Evolutionary conservation across 768 basidiomycete genomes (phyloP), one percentile per base, ranked within the genome.

Genomic region (Rubroboletus pulcherrimus): DNA sequence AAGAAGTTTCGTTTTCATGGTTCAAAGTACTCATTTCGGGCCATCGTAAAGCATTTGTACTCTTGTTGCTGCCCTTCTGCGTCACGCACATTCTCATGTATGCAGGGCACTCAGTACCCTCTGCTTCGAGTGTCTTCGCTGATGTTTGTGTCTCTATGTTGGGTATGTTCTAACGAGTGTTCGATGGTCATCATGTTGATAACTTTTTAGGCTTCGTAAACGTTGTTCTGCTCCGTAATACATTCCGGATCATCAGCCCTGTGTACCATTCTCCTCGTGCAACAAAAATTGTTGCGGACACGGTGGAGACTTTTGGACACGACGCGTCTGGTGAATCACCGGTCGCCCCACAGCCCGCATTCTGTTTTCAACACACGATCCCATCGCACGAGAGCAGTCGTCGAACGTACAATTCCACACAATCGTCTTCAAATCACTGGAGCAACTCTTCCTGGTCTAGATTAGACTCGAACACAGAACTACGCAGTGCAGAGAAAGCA

Each of bases 201-300:
- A 34, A 51, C 21, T 12, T 62, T 33, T 7, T 55, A 91, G 89
- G 86, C 41, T 61, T 84, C 29, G 81, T 81, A 24, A 85, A 90
- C 62, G 85, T 86, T 29, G 54, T 78, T 9, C 73, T 90, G n/a
- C 76, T 89, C 30, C 82, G 79, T 73, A 87, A 86, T 64, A 87
- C 84, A 10, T 80, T 88, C 65, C 80, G 82, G 10, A 77, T 87
- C 49, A 71, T 91, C 34, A 74, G 76, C 9, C 80, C 80, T 26
- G 79, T 79, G 24, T 78, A 85, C 60, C 71, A 78, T 55, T 68
- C 66, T 26, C 24, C 58, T 49, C 53, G 40, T 34, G 40, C 37
- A 15, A 31, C 41, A 39, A 59, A 39, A 37, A 19, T 49, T 39
- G 30, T 34, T n/a, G 37, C 34, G 15, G 64, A 63, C 12, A 54